A percentile compares a stretch with the other conserved stretches of the same genome.
These are phyloP conservation scores for Polytrichum commune DNA, from an alignment of 225 moss, liverwort and hornwort species.

Conservation along the genomic window DNA sequence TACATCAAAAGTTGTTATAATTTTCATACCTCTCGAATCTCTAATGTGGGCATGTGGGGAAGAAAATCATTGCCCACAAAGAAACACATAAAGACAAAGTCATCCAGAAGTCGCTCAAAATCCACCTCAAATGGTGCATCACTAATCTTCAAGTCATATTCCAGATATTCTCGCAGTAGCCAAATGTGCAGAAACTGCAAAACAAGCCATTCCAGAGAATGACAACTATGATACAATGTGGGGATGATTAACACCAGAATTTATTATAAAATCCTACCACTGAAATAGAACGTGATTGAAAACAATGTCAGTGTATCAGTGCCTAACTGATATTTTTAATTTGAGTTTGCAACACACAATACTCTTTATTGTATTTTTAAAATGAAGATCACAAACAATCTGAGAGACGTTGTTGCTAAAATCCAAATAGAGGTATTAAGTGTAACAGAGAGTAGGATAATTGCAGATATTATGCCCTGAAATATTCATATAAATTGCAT, in stretches of 20 bases:
- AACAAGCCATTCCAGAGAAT: constrained; percentile 6
- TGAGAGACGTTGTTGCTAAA: too few relatives aligned
- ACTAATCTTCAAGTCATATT: constrained; percentile 65
- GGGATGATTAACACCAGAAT: too few relatives aligned
- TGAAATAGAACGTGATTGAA: too few relatives aligned
- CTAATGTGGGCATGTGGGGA: constrained; percentile 97
- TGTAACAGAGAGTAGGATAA: too few relatives aligned
- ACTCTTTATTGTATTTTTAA: too few relatives aligned
- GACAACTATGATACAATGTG: background rate
- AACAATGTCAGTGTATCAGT: too few relatives aligned
- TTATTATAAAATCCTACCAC: background rate
- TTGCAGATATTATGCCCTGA: too few relatives aligned
- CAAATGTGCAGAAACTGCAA: constrained; percentile 91
- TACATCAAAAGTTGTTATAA: background rate
- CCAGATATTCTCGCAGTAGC: constrained; percentile 89
- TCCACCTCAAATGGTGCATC: constrained; percentile 73
- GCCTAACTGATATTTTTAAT: too few relatives aligned
- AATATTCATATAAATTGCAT: too few relatives aligned
- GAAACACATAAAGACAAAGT: constrained; percentile 99
- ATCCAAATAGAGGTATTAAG: too few relatives aligned
- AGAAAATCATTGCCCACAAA: constrained; percentile 98
- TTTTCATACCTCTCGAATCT: constrained; percentile 77
- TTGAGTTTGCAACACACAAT: too few relatives aligned
- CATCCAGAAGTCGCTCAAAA: constrained; percentile 92
- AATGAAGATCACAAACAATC: too few relatives aligned